Conservation (phyloP, 2,329 filamentous ascomycete species). For the Aspergillus neoniger region DNA sequence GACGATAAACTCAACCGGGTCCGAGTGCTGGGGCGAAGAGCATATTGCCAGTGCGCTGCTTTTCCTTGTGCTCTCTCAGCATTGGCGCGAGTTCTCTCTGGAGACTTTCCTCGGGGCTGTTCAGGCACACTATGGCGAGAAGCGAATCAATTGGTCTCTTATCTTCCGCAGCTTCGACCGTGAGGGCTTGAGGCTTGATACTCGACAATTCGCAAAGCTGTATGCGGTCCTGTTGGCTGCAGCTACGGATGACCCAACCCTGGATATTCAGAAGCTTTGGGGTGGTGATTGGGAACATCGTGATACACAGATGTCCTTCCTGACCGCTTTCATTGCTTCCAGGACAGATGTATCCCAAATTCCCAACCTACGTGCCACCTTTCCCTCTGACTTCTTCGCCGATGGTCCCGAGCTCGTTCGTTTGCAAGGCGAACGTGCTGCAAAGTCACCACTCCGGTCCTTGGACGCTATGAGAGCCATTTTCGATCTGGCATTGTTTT, state of each 20-base stretch:
- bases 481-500: constrained; percentile 63
- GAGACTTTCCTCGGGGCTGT: constrained; percentile 66
- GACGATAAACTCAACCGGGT: constrained; percentile 57
- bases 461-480: constrained; percentile 74
- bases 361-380: constrained; percentile 76
- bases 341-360: constrained; percentile 81
- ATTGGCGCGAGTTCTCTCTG: constrained; percentile 64
- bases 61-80: constrained; percentile 65
- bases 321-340: constrained; percentile 80
- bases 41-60: constrained; percentile 80
- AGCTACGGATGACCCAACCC: constrained; percentile 61
- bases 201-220: constrained; percentile 76
- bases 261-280: constrained; percentile 90
- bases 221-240: constrained; percentile 77
- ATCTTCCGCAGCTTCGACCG: constrained; percentile 81
- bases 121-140: constrained; percentile 56
- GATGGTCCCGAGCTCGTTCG: constrained; percentile 62
- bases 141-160: constrained; percentile 64
- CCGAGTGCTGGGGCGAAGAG: constrained; percentile 71
- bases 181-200: constrained; percentile 71
- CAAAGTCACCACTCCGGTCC: constrained; percentile 85
- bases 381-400: constrained; percentile 66
- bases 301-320: constrained; percentile 89
- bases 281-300: constrained; percentile 83
- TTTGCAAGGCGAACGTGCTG: constrained; percentile 64